phyloP scores from a whole-genome alignment of 1,284 basidiomycete genomes.

The Acaromyces ingoldii region DNA sequence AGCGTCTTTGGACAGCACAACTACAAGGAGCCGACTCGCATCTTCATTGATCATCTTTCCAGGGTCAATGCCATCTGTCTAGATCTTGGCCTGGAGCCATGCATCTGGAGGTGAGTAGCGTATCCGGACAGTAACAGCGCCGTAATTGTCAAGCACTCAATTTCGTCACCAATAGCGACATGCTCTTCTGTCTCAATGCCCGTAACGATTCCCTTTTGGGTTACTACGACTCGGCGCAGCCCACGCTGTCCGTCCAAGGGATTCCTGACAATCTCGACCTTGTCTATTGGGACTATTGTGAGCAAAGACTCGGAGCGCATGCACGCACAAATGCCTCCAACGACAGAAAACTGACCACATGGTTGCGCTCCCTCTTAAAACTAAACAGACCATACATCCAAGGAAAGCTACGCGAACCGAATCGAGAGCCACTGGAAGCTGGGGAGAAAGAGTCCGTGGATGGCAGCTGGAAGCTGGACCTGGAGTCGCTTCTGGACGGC shows the following conservation, averaged over 20 bases:
- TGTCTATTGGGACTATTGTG: conserved; percentile 48
- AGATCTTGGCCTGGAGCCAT: conserved; percentile 37
- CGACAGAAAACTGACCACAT: too few species aligned
- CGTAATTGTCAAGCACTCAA: not conserved
- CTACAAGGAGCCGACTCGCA: conserved; percentile 44
- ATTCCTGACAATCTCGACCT: conserved; percentile 46
- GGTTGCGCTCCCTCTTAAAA: too few species aligned
- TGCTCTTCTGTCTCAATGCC: conserved; percentile 52
- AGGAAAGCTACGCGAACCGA: conserved; percentile 42
- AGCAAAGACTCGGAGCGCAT: too few species aligned
- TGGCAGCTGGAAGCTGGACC: conserved; percentile 52
- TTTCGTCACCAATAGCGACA: conserved; percentile 8
- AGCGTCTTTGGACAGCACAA: conserved; percentile 44
- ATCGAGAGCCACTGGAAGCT: conserved; percentile 50
- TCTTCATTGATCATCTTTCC: conserved; percentile 37
- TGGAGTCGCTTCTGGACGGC: conserved; percentile 54
- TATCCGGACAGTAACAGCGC: not conserved
- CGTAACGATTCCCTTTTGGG: conserved; percentile 50
- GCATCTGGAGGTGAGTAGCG: conserved; percentile 51
- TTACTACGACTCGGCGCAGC: conserved; percentile 41
- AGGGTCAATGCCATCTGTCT: conserved; percentile 49
- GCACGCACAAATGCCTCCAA: too few species aligned
- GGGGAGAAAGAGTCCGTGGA: conserved; percentile 44
- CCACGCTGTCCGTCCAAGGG: conserved; percentile 11
- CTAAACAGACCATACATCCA: conserved; percentile 46